Conservation (phyloP, 768 basidiomycete genomes). For the Pleurotus cornucopiae region DNA sequence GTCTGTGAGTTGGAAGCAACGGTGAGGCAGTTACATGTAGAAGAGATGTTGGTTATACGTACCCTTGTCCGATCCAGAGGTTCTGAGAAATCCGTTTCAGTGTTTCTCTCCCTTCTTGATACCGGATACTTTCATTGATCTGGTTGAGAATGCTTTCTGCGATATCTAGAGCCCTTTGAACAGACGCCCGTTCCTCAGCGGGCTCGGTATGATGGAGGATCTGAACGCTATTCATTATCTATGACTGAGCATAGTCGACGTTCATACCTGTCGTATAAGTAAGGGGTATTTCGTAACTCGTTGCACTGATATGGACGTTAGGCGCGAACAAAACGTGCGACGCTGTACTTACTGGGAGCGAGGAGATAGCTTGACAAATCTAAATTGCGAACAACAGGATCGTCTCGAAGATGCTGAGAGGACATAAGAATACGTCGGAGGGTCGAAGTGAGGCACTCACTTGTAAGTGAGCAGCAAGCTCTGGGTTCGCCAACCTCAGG, state of each 20-base stretch:
- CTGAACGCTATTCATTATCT: conserved; percentile 22
- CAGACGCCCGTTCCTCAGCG: conserved; percentile 53
- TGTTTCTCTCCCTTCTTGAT: conserved; percentile 78
- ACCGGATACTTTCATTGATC: conserved; percentile 88
- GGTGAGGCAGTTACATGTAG: too few species aligned
- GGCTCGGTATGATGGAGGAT: conserved; percentile 77
- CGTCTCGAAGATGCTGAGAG: conserved; percentile 66
- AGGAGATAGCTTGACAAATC: conserved; percentile 90
- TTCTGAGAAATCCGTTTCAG: conserved; percentile 70
- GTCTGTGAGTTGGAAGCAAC: conserved; percentile 28
- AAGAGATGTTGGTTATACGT: neutral
- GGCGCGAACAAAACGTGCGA: neutral
- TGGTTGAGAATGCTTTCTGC: conserved; percentile 71
- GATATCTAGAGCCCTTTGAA: conserved; percentile 51
- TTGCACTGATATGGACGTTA: conserved; percentile 63
- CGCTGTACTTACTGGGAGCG: conserved; percentile 67
- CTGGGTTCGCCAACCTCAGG: conserved; percentile 61
- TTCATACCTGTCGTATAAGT: conserved; percentile 67
- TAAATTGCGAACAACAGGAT: conserved; percentile 72
- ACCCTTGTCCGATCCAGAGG: conserved; percentile 89
- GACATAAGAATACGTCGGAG: neutral
- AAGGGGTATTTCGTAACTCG: conserved; percentile 93
- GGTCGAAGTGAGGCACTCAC: conserved; percentile 29
- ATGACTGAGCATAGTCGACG: neutral
- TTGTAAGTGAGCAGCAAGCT: conserved; percentile 63